phyloP scores from a whole-genome alignment of 2,329 filamentous ascomycete genomes.

The Drechslera avenae region DNA sequence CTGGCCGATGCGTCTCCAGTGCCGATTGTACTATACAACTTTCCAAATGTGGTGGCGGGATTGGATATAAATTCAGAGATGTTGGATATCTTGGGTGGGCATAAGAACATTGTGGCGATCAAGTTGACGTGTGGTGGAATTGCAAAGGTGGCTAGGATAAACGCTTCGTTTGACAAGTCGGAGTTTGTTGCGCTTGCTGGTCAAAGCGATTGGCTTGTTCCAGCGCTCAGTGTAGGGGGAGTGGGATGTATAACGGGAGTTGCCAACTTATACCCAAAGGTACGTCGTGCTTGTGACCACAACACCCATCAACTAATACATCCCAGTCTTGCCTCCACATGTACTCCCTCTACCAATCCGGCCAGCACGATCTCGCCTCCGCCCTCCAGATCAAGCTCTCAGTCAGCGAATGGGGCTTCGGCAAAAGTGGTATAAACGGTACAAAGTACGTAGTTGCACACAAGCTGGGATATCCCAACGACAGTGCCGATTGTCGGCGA shows the following conservation, averaged over 20 bases:
- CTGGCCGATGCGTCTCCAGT: constrained; percentile 48
- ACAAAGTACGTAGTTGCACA: constrained; percentile 65
- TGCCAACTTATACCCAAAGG: constrained; percentile 65
- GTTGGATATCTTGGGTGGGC: constrained; percentile 44
- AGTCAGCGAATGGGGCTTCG: constrained; percentile 62
- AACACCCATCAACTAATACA: background rate
- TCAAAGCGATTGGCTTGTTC: constrained; percentile 57
- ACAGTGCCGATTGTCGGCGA: constrained; percentile 58
- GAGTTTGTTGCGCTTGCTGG: constrained; percentile 50
- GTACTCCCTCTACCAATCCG: constrained; percentile 56
- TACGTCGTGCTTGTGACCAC: constrained; percentile 8
- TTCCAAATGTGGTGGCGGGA: constrained; percentile 51
- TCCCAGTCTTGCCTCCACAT: constrained; percentile 50
- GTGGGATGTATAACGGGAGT: constrained; percentile 67
- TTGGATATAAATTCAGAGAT: constrained; percentile 53
- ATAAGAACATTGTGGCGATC: constrained; percentile 46
- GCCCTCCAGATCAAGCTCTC: constrained; percentile 58
- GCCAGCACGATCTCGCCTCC: constrained; percentile 56
- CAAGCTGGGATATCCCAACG: constrained; percentile 57
- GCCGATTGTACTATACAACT: constrained; percentile 56
- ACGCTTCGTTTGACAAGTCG: constrained; percentile 44
- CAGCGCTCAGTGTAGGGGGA: constrained; percentile 63
- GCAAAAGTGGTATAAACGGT: constrained; percentile 64
- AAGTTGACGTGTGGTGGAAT: constrained; percentile 49
- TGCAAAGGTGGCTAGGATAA: constrained; percentile 51